A percentile compares a stretch with the other conserved stretches of the same genome.
Conservation (phyloP, 2,329 filamentous ascomycete genomes). For the Hypocreales sp. region DNA sequence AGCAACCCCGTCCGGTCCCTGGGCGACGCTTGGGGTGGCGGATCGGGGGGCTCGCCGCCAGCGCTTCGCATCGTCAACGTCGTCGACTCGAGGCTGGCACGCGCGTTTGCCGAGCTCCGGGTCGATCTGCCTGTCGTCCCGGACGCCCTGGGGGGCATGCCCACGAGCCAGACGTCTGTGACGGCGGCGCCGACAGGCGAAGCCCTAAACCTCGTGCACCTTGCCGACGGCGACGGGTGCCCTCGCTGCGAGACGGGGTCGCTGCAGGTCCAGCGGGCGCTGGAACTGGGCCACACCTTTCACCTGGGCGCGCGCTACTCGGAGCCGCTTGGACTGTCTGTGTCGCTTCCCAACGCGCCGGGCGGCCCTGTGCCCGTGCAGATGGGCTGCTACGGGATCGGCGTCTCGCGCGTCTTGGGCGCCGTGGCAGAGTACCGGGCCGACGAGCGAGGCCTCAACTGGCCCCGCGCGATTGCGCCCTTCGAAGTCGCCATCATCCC, state of each 20-base stretch:
- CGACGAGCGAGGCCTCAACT: constrained; percentile 63
- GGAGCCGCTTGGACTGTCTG: constrained; percentile 49
- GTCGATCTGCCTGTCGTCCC: constrained; percentile 11
- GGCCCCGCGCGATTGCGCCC: constrained; percentile 76
- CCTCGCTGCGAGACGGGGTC: constrained; percentile 49
- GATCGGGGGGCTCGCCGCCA: constrained; percentile 1
- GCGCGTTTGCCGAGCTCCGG: constrained; percentile 9
- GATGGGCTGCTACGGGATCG: constrained; percentile 96
- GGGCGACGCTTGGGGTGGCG: constrained; percentile 19
- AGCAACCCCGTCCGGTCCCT: constrained; percentile 41
- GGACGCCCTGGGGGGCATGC: constrained; percentile 2
- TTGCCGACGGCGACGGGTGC: constrained; percentile 55
- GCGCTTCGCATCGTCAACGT: constrained; percentile 15
- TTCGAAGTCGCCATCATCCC: constrained; percentile 60
- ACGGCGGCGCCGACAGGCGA: constrained; percentile 19
- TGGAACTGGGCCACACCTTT: constrained; percentile 93
- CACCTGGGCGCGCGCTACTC: constrained; percentile 85
- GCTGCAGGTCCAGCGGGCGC: constrained; percentile 53
- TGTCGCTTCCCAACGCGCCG: constrained; percentile 24
- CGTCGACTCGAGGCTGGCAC: constrained; percentile 15
- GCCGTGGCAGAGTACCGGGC: constrained; percentile 65
- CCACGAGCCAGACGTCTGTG: constrained; percentile 7
- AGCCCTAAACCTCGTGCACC: constrained; percentile 45
- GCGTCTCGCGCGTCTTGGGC: constrained; percentile 78
- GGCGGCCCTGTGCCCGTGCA: constrained; percentile 42